A percentile compares a stretch with the other conserved stretches of the same genome.
Conservation (phyloP, 2,329 filamentous ascomycete species). For the Arthrobotrys sinensis region DNA sequence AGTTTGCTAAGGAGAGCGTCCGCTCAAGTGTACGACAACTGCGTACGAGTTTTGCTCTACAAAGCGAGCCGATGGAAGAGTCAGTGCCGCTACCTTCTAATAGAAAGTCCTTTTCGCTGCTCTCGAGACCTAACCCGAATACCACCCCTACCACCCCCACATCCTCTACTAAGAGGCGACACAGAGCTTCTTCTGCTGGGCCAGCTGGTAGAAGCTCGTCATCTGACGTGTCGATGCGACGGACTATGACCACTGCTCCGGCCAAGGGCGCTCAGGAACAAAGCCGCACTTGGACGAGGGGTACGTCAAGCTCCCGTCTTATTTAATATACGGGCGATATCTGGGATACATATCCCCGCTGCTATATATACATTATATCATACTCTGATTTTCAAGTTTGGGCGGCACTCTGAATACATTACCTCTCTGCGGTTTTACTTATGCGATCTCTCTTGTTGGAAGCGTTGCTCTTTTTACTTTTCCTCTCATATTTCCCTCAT, state of each 20-base stretch:
- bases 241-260: constrained; percentile 53
- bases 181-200: constrained; percentile 59
- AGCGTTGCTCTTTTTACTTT: constrained; percentile 42
- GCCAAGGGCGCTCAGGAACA: constrained; percentile 54
- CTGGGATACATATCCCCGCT: constrained; percentile 34
- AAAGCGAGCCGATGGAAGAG: constrained; percentile 57
- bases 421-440: constrained; percentile 35
- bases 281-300: constrained; percentile 57
- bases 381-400: constrained; percentile 50
- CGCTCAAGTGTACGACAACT: constrained; percentile 59
- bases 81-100: constrained; percentile 36
- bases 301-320: constrained; percentile 48
- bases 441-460: constrained; percentile 37
- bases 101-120: constrained; percentile 52
- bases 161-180: constrained; percentile 50
- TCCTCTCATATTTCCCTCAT: constrained; percentile 36
- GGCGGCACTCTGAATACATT: constrained; percentile 48
- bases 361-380: constrained; percentile 47
- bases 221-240: constrained; percentile 49
- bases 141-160: constrained; percentile 13
- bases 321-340: constrained; percentile 51
- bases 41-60: constrained; percentile 59
- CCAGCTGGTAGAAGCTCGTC: constrained; percentile 58
- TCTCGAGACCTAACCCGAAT: constrained; percentile 48
- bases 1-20: constrained; percentile 58